Conservation (phyloP, 768 basidiomycete species). For the Calocybe cyanea region DNA sequence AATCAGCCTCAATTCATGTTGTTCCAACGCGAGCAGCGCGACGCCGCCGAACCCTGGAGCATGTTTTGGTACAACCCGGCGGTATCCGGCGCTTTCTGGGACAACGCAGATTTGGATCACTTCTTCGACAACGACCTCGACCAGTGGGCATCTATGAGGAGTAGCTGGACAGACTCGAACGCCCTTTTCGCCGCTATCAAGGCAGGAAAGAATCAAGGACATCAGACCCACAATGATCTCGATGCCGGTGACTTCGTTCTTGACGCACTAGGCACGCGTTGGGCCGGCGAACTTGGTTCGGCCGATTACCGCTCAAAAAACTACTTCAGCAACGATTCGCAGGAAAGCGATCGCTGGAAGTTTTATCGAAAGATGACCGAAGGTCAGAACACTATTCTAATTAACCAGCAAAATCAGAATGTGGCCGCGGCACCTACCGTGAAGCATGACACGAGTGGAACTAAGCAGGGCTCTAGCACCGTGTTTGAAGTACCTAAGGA, state of each 20-base stretch:
- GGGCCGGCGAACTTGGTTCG: constrained; percentile 93
- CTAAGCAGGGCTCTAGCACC: constrained; percentile 81
- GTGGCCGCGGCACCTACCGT: constrained; percentile 63
- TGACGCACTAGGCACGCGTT: constrained; percentile 89
- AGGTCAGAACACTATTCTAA: constrained; percentile 92
- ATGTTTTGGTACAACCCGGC: constrained; percentile 94
- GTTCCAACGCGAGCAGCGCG: constrained; percentile 86
- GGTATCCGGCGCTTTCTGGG: constrained; percentile 88
- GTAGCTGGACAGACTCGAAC: constrained; percentile 85
- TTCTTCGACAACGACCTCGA: constrained; percentile 71
- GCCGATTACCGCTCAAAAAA: constrained; percentile 70
- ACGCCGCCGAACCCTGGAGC: constrained; percentile 79
- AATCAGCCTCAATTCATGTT: constrained; percentile 72
- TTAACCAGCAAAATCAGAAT: constrained; percentile 75
- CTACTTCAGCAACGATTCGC: constrained; percentile 78
- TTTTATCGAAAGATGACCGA: constrained; percentile 98
- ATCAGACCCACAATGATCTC: constrained; percentile 94
- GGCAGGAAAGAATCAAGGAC: constrained; percentile 72
- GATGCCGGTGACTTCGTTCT: constrained; percentile 95
- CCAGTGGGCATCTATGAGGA: constrained; percentile 90
- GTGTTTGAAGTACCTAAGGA: constrained; percentile 55
- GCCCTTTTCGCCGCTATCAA: constrained; percentile 88
- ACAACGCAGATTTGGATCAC: constrained; percentile 74
- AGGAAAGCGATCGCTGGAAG: constrained; percentile 72
- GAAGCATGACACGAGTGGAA: constrained; percentile 47